These are phyloP conservation scores for Boletus rubroflammeus DNA, from an alignment of 768 basidiomycete genomes.

Conservation along the genomic window DNA sequence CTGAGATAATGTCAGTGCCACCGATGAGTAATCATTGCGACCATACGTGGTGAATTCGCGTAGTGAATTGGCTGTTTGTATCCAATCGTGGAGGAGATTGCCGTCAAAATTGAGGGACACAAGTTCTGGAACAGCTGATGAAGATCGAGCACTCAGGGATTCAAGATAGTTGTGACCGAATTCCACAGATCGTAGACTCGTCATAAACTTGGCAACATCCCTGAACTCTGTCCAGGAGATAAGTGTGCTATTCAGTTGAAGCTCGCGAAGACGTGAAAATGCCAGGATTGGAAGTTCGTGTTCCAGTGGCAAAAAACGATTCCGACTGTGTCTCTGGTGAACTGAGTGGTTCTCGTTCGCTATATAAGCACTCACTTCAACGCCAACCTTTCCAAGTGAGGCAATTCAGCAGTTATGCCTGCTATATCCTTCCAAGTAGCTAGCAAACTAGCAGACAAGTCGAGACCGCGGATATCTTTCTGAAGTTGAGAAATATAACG, in stretches of 20 bases:
- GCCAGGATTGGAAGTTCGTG: constrained; percentile 34
- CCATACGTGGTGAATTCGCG: constrained; percentile 43
- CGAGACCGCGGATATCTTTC: constrained; percentile 72
- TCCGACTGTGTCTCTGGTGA: constrained; percentile 48
- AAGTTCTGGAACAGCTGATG: constrained; percentile 31
- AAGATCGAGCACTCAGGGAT: constrained; percentile 24
- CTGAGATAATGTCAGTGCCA: constrained; percentile 31
- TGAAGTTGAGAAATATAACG: constrained; percentile 12
- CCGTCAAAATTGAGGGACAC: constrained; percentile 65
- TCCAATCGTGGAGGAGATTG: constrained; percentile 62
- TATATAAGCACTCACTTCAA: constrained; percentile 65
- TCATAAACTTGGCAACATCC: constrained; percentile 49
- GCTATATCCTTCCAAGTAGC: constrained; percentile 68
- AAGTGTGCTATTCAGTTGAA: constrained; percentile 73
- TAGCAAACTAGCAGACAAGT: constrained; percentile 76
- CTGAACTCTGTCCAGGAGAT: constrained; percentile 69
- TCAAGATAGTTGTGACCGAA: constrained; percentile 65
- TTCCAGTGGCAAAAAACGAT: constrained; percentile 51
- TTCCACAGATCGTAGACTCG: constrained; percentile 53
- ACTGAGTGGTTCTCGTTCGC: constrained; percentile 13
- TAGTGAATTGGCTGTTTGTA: constrained; percentile 43
- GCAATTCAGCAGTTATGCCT: constrained; percentile 58
- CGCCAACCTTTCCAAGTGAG: constrained; percentile 57
- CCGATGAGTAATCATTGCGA: not conserved
- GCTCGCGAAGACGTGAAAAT: constrained; percentile 53